phyloP scores from a whole-genome alignment of 768 basidiomycete species.

The Mycena olivaceomarginata region DNA sequence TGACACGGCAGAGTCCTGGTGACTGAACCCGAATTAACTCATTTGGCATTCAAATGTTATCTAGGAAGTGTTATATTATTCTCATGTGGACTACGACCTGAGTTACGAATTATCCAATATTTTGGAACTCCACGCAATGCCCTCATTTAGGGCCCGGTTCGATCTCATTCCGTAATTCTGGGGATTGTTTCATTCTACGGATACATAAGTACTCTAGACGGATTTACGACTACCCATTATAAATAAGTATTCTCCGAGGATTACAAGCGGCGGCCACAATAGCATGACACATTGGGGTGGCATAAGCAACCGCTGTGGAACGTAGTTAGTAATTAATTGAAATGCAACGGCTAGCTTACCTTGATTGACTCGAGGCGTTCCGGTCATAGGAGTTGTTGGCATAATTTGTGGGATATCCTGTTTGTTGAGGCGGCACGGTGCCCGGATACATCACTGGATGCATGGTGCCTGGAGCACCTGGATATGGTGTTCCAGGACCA shows the following conservation, averaged over 20 bases:
- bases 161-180: too few relatives aligned
- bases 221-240: too few relatives aligned
- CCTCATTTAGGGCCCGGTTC: too few relatives aligned
- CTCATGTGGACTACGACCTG: too few relatives aligned
- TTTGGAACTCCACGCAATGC: too few relatives aligned
- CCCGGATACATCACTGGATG: not conserved
- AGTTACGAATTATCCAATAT: too few relatives aligned
- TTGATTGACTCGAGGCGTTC: not conserved
- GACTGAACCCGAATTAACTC: too few relatives aligned
- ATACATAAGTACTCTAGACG: too few relatives aligned
- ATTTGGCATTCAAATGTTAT: too few relatives aligned
- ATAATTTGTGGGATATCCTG: not conserved
- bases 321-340: not conserved
- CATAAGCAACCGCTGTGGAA: not conserved
- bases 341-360: not conserved
- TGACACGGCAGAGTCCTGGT: too few relatives aligned
- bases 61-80: too few relatives aligned
- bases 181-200: too few relatives aligned
- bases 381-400: not conserved
- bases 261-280: not conserved
- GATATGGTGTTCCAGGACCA: not conserved
- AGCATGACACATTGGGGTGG: slow-evolving; percentile 1
- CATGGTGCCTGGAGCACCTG: not conserved
- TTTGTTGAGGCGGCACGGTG: not conserved
- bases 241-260: not conserved